Evolutionary conservation across 495 filamentous ascomycete genomes (phyloP).

Genomic region (Xylaria castorea): DNA sequence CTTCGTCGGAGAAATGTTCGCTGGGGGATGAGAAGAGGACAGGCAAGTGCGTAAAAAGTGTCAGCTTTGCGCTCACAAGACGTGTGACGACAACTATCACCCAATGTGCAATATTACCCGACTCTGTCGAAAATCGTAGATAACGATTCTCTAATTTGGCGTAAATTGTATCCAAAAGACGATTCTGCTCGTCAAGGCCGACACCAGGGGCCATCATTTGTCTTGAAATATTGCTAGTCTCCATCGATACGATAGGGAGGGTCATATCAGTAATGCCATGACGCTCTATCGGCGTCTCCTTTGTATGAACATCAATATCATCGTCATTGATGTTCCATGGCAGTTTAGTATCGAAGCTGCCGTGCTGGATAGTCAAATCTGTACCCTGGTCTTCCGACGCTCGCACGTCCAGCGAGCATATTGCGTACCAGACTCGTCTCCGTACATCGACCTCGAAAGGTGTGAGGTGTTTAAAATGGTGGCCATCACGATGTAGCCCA

Average conservation of each 20-base stretch:
- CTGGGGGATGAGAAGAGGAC: constrained; percentile 40
- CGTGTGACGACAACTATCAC: constrained; percentile 49
- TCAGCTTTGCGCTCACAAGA: constrained; percentile 54
- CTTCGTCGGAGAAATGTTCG: constrained; percentile 43
- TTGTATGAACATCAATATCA: constrained; percentile 48
- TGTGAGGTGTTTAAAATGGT: constrained; percentile 45
- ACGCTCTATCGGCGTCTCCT: constrained; percentile 40
- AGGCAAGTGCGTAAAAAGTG: constrained; percentile 54
- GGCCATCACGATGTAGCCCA: constrained; percentile 57
- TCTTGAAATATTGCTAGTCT: constrained; percentile 43
- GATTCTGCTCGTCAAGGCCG: constrained; percentile 52
- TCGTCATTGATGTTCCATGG: constrained; percentile 56
- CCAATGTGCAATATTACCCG: constrained; percentile 51
- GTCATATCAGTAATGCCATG: constrained; percentile 48
- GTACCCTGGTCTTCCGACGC: constrained; percentile 50
- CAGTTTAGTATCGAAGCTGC: constrained; percentile 49
- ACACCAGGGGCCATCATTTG: constrained; percentile 47
- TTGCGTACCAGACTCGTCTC: constrained; percentile 55
- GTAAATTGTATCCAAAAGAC: constrained; percentile 53
- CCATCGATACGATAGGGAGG: constrained; percentile 36
- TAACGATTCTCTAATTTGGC: constrained; percentile 51
- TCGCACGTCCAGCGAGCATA: constrained; percentile 50
- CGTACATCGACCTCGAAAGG: constrained; percentile 59
- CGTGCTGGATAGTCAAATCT: constrained; percentile 46
- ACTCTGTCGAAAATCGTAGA: constrained; percentile 47